phyloP scores from a whole-genome alignment of 2,329 filamentous ascomycete species.

The Alternaria brassicae region DNA sequence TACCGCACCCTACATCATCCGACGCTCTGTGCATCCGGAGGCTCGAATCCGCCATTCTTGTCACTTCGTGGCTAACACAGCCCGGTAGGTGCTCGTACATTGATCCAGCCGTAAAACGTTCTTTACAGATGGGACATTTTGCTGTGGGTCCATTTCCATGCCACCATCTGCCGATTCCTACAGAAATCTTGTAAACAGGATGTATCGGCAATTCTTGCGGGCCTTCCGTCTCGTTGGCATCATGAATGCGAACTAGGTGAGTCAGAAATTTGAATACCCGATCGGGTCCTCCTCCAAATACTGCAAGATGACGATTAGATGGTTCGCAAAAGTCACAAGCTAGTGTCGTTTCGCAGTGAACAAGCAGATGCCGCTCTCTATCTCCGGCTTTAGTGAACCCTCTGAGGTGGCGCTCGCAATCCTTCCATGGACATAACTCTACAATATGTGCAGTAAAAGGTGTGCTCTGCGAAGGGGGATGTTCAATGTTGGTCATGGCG shows the following conservation, averaged over 20 bases:
- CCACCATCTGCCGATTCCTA: too few species aligned
- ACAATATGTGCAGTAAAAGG: not conserved
- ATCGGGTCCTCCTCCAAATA: not conserved
- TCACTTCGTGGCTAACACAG: not conserved
- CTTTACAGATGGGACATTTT: not conserved
- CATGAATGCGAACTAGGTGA: not conserved
- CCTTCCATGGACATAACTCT: not conserved
- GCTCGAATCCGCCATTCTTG: not conserved
- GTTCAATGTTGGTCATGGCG: not conserved
- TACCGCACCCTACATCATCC: not conserved
- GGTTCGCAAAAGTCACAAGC: not conserved
- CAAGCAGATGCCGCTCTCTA: not conserved
- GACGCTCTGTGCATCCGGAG: not conserved
- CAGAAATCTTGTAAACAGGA: too few species aligned
- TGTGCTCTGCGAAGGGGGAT: accelerated
- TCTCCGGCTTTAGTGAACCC: not conserved
- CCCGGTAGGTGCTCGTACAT: not conserved
- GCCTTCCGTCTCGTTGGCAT: too few species aligned
- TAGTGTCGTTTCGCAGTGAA: not conserved
- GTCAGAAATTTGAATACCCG: not conserved
- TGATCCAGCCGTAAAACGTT: not conserved
- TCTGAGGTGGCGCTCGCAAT: not conserved
- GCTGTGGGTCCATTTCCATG: not conserved
- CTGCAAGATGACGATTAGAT: accelerated
- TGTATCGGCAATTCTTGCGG: too few species aligned